Conservation (phyloP, 2,329 filamentous ascomycete genomes). For the Stromatinia cepivora region DNA sequence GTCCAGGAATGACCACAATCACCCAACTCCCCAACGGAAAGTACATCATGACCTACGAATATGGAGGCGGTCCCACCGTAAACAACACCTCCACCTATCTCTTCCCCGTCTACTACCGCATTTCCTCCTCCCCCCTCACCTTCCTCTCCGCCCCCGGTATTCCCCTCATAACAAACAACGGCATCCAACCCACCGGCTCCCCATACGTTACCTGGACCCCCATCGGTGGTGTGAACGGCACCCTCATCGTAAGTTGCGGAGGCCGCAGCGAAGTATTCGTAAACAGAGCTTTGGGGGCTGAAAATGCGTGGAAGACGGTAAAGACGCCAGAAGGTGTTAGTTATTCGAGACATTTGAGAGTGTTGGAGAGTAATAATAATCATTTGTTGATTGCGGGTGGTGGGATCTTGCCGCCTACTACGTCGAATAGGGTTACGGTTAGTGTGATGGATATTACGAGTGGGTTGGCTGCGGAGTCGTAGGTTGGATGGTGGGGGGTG, state of each 20-base stretch:
- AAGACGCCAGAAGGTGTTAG: slow-evolving; percentile 34
- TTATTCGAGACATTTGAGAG: slow-evolving; percentile 39
- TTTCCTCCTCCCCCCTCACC: slow-evolving; percentile 36
- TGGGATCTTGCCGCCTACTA: slow-evolving; percentile 37
- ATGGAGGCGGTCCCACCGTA: slow-evolving; percentile 34
- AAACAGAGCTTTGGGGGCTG: slow-evolving; percentile 37
- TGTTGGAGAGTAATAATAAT: slow-evolving; percentile 34
- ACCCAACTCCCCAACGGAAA: slow-evolving; percentile 53
- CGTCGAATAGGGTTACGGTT: slow-evolving; percentile 38
- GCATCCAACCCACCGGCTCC: slow-evolving; percentile 35
- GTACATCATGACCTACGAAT: slow-evolving; percentile 65
- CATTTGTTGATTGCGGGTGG: slow-evolving; percentile 39
- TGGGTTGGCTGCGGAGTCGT: slow-evolving; percentile 25
- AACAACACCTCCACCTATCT: slow-evolving; percentile 28
- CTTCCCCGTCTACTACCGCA: slow-evolving; percentile 41
- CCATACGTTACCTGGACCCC: slow-evolving; percentile 40
- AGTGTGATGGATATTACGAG: slow-evolving; percentile 38
- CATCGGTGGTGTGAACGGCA: slow-evolving; percentile 37
- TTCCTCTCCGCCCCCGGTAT: slow-evolving; percentile 35
- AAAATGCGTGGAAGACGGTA: slow-evolving; percentile 36
- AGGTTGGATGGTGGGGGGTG: not conserved
- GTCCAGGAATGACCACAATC: slow-evolving; percentile 69
- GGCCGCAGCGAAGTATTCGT: slow-evolving; percentile 36
- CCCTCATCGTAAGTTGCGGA: slow-evolving; percentile 38
- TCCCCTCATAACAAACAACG: slow-evolving; percentile 34